phyloP scores from a whole-genome alignment of 176 grass and related monocot species.

The Avena atlantica region DNA sequence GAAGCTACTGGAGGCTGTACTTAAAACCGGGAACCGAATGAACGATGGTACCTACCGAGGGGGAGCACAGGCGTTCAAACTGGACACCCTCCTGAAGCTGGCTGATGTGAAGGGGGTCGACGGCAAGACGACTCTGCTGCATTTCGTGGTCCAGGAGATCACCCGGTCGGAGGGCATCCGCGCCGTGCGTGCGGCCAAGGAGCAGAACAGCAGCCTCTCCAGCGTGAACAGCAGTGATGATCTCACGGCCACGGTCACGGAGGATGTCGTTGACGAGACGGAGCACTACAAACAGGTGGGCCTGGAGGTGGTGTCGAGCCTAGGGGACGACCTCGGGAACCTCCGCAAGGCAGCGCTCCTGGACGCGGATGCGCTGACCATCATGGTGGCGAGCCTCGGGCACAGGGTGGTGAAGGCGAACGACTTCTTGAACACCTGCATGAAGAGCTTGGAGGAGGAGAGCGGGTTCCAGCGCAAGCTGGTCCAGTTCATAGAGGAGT shows the following conservation, averaged over 20 bases:
- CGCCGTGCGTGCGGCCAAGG: constrained; percentile 40
- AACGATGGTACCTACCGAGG: constrained; percentile 92
- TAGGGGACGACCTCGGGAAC: constrained; percentile 71
- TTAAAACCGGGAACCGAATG: constrained; percentile 92
- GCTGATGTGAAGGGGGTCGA: constrained; percentile 77
- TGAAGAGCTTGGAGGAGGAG: constrained; percentile 68
- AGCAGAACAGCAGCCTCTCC: constrained; percentile 51
- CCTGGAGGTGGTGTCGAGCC: constrained; percentile 58
- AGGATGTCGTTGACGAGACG: constrained; percentile 45
- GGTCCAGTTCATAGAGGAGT: constrained; percentile 57
- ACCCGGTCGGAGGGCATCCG: constrained; percentile 74
- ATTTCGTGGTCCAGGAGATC: constrained; percentile 87
- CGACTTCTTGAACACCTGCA: constrained; percentile 65
- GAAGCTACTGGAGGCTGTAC: constrained; percentile 87
- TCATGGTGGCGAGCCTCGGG: constrained; percentile 60
- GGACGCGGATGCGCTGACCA: constrained; percentile 73
- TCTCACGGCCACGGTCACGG: constrained; percentile 15
- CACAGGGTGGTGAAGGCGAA: constrained; percentile 68
- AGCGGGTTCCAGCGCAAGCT: constrained; percentile 70
- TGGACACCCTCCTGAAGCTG: constrained; percentile 91
- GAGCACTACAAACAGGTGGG: constrained; percentile 73
- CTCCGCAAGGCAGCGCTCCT: constrained; percentile 73
- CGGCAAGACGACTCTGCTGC: constrained; percentile 88
- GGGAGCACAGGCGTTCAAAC: constrained; percentile 86
- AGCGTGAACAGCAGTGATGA: constrained; percentile 44